These are phyloP conservation scores for Agrocybe praecox DNA, from an alignment of 768 basidiomycete genomes.

Conservation along the genomic window DNA sequence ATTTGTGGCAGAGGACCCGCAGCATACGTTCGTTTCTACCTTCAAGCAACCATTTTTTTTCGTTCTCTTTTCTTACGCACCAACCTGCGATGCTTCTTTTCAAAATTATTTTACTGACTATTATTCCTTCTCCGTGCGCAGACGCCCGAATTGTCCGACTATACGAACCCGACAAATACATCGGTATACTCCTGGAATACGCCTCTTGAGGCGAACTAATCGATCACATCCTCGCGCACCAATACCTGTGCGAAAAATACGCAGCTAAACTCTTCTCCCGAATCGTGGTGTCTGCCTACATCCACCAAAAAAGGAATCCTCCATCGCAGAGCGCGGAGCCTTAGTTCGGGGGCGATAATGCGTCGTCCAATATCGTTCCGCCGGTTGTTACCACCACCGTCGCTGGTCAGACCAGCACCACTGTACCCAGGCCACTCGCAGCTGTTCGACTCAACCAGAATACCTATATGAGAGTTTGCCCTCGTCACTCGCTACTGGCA, in stretches of 20 bases:
- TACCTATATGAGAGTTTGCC: slow-evolving; percentile 72
- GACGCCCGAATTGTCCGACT: slow-evolving; percentile 95
- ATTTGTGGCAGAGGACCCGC: too few species aligned
- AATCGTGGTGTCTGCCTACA: slow-evolving; percentile 97
- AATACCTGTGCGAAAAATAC: slow-evolving; percentile 92
- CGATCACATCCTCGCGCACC: slow-evolving; percentile 97
- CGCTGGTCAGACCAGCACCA: not conserved
- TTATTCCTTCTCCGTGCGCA: slow-evolving; percentile 37
- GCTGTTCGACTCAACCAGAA: slow-evolving; percentile 68
- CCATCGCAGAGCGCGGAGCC: slow-evolving; percentile 74
- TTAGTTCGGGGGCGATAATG: slow-evolving; percentile 41
- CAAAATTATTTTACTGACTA: not conserved
- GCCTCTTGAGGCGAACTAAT: slow-evolving; percentile 98
- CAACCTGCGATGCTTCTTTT: too few species aligned
- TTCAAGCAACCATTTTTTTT: too few species aligned
- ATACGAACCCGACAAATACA: slow-evolving; percentile 98
- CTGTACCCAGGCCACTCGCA: slow-evolving; percentile 36
- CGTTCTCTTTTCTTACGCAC: too few species aligned
- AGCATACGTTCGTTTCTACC: too few species aligned
- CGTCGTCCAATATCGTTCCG: not conserved
- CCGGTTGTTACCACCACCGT: slow-evolving; percentile 21
- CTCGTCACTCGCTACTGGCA: not conserved
- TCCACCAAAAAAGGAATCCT: slow-evolving; percentile 99
- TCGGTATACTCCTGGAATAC: slow-evolving; percentile 98
- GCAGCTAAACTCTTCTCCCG: slow-evolving; percentile 96